Evolutionary conservation across 352 stramenopile genomes (phyloP).

Genomic region (Phytophthora pluvialis): DNA sequence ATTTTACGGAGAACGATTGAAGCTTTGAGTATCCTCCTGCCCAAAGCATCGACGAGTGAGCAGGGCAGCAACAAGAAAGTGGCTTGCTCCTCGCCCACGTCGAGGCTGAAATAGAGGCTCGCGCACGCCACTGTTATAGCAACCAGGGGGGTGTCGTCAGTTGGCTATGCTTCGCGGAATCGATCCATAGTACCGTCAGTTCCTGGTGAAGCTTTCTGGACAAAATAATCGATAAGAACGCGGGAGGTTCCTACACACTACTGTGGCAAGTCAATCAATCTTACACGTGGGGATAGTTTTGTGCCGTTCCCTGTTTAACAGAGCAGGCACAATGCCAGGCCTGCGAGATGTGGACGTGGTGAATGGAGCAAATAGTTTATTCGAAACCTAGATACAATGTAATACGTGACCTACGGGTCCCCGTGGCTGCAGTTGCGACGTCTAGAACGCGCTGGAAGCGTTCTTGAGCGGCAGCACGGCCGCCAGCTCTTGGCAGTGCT

Average conservation of each 20-base stretch:
- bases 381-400: not conserved
- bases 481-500: conserved; percentile 57
- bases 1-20: conserved; percentile 14
- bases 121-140: conserved; percentile 1
- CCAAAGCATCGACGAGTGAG: not conserved
- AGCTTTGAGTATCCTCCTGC: conserved; percentile 8
- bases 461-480: conserved; percentile 45
- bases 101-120: conserved; percentile 3
- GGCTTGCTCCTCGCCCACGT: not conserved
- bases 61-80: conserved; percentile 4
- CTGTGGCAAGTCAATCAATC: too few relatives aligned
- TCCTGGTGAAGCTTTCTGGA: too few relatives aligned
- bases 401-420: not conserved
- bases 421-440: not conserved
- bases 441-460: conserved; percentile 1
- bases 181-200: not conserved
- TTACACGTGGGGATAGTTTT: not conserved
- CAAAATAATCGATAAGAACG: conserved; percentile 3
- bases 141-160: conserved; percentile 1
- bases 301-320: too few relatives aligned
- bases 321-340: conserved; percentile 18
- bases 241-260: too few relatives aligned
- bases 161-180: not conserved
- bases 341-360: conserved; percentile 5
- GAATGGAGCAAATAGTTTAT: conserved; percentile 23